Conservation (phyloP, 1,284 basidiomycete species). For the Pseudomicrostroma phylloplanum region DNA sequence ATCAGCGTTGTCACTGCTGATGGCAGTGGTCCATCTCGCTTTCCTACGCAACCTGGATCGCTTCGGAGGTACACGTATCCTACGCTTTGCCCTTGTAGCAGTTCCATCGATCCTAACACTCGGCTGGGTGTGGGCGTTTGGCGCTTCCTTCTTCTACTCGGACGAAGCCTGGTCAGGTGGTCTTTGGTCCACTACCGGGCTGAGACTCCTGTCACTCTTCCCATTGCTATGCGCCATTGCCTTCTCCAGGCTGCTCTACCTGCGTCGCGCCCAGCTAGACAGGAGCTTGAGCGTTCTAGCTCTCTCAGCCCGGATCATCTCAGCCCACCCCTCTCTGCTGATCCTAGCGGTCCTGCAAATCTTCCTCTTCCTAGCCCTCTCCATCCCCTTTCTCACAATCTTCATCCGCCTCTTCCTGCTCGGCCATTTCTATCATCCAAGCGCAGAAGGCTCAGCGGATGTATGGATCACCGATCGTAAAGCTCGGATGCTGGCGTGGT, state of each 20-base stretch:
- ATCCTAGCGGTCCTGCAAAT: conserved; percentile 73
- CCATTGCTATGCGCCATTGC: conserved; percentile 66
- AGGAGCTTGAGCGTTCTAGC: conserved; percentile 69
- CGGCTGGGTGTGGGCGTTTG: conserved; percentile 77
- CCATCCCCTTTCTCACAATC: conserved; percentile 76
- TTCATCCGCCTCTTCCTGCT: conserved; percentile 63
- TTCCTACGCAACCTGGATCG: conserved; percentile 29
- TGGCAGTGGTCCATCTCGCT: conserved; percentile 62
- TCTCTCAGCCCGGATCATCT: conserved; percentile 69
- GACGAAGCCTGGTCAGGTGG: conserved; percentile 61
- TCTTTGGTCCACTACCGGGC: conserved; percentile 71
- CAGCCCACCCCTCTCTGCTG: conserved; percentile 72
- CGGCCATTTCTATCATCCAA: conserved; percentile 37
- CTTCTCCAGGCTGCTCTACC: conserved; percentile 66
- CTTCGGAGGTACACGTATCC: conserved; percentile 28
- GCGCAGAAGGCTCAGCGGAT: conserved; percentile 27
- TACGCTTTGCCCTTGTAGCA: conserved; percentile 30
- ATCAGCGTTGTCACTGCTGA: conserved; percentile 67
- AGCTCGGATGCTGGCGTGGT: conserved; percentile 73
- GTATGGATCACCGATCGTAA: conserved; percentile 72
- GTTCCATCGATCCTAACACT: conserved; percentile 71
- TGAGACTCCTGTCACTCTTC: conserved; percentile 70
- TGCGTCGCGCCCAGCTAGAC: conserved; percentile 59
- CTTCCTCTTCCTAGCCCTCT: conserved; percentile 64
- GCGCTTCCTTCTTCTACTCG: conserved; percentile 81